Evolutionary conservation across 768 basidiomycete genomes (phyloP).

Genomic region (Rhizopogon rudus): DNA sequence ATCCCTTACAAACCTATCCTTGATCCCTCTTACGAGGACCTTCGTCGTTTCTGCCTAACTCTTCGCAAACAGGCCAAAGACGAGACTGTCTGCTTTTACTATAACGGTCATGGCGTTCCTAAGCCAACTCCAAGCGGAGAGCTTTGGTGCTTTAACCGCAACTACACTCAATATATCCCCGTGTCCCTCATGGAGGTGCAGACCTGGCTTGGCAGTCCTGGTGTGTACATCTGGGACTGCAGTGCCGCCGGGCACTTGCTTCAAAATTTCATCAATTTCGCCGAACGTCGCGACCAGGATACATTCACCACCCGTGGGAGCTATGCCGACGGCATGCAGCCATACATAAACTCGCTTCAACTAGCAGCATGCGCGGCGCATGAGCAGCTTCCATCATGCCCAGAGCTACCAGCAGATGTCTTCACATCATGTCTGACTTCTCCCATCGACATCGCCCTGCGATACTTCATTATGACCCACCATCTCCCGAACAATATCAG

Average conservation of each 20-base stretch:
- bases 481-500: constrained; percentile 77
- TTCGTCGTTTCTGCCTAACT: constrained; percentile 79
- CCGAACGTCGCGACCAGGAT: constrained; percentile 71
- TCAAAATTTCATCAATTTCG: constrained; percentile 80
- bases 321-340: constrained; percentile 54
- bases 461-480: constrained; percentile 90
- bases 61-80: constrained; percentile 87
- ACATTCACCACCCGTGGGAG: constrained; percentile 53
- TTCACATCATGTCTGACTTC: constrained; percentile 98
- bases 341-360: constrained; percentile 85
- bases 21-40: constrained; percentile 92
- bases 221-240: constrained; percentile 98
- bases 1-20: constrained; percentile 92
- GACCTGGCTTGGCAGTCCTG: constrained; percentile 89
- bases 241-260: constrained; percentile 95
- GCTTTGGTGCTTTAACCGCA: constrained; percentile 97
- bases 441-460: constrained; percentile 95
- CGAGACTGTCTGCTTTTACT: constrained; percentile 93
- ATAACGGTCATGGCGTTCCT: constrained; percentile 98
- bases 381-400: constrained; percentile 90
- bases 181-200: constrained; percentile 93
- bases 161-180: constrained; percentile 98
- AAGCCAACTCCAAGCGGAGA: constrained; percentile 95
- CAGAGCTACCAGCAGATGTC: constrained; percentile 94
- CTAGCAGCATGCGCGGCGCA: constrained; percentile 91